Evolutionary conservation across 257 asterid genomes (phyloP), one percentile per base, ranked within the genome.

Genomic region (Gentiana macrophylla): DNA sequence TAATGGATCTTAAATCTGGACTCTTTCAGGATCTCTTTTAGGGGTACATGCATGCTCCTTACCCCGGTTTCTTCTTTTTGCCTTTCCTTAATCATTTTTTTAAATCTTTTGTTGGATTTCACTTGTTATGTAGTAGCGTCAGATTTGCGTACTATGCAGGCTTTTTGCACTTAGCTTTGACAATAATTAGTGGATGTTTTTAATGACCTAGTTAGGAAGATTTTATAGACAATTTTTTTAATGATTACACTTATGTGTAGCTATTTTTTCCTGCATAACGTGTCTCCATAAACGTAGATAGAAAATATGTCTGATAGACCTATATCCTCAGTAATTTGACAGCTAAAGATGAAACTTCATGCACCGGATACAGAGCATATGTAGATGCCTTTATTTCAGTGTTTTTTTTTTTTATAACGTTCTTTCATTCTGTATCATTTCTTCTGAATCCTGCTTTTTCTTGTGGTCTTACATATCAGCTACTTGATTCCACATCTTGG

Each of bases 401-500:
- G 3, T n/a, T 1, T n/a, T 34, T 8, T 9, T n/a, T 62, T 59
- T 34, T 51, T 15, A 9, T 51, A 37, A 12, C 68, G 64, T 62
- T 71, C 34, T 68, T 63, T 44, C 67, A 67, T 64, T 61, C 55
- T 71, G 70, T 61, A 52, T 61, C 55, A 66, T 74, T 15, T 15
- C 24, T 15, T 15, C 24, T 15, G 24, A 15, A 15, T 15, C 24
- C 46, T 41, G 46, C 6, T 41, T 41, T 59, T 36, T 69, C 55
- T 50, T 66, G 63, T 59, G 32, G 35, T 60, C 44, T 58, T 65
- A 33, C 70, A 34, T 61, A 61, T 50, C 80, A 90, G 96, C 55
- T 90, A 86, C 68, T 75, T 90, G 75, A 90, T 90, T 69, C 94
- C 94, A 3, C 83, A 86, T 61, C 91, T 90, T 32, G 94, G 96